A percentile compares a stretch with the other conserved stretches of the same genome.
phyloP scores from a whole-genome alignment of 1,284 basidiomycete species.

The Cutaneotrichosporon cutaneum region DNA sequence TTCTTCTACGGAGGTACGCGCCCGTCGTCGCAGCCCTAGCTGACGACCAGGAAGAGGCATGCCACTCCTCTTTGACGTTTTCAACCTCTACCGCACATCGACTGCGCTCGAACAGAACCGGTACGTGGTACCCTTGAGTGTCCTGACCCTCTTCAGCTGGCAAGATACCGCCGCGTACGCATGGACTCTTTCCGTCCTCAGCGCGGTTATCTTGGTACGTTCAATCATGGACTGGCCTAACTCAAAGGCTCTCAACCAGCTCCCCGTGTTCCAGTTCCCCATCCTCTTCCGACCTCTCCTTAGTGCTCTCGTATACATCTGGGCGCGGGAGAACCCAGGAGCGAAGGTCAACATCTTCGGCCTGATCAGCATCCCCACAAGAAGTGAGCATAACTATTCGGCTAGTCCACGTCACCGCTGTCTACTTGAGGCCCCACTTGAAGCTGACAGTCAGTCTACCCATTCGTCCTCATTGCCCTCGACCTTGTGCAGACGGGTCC shows the following conservation, averaged over 20 bases:
- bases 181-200: conserved; percentile 26
- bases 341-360: conserved; percentile 50
- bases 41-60: conserved; percentile 35
- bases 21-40: too few relatives aligned
- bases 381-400: conserved; percentile 33
- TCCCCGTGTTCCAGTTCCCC: conserved; percentile 31
- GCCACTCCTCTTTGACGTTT: conserved; percentile 46
- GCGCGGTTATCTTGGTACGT: not conserved
- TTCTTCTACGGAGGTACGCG: conserved; percentile 49
- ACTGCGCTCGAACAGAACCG: conserved; percentile 42
- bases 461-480: conserved; percentile 40
- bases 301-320: conserved; percentile 49
- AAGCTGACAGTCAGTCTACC: conserved; percentile 41
- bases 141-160: conserved; percentile 24
- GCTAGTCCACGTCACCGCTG: not conserved
- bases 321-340: conserved; percentile 47
- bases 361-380: conserved; percentile 46
- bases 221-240: not conserved
- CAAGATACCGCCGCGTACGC: conserved; percentile 45
- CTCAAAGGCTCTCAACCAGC: conserved; percentile 36
- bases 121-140: conserved; percentile 30
- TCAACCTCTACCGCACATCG: conserved; percentile 50
- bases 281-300: conserved; percentile 50
- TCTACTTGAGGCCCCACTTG: too few relatives aligned
- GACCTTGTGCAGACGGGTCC: conserved; percentile 46